Base-by-base conservation (phyloP, 345 rosid species). In the Gossypium australe region DNA sequence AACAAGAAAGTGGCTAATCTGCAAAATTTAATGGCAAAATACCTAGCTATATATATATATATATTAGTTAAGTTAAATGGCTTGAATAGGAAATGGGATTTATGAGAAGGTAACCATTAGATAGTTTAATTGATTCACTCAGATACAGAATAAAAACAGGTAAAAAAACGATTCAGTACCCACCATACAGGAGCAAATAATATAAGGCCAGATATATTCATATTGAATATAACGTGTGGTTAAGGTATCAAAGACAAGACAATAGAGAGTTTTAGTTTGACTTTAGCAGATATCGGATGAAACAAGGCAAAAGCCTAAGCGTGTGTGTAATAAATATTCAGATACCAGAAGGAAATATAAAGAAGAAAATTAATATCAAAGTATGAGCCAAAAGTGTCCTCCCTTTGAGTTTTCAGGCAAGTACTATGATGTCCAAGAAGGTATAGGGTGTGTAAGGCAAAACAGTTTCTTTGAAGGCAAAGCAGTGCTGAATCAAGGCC, bases 381-480 rank as follows among this genome's bases (percentile, higher is more conserved):
- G 9, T 49, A 80, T 80, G 81, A 77, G 68, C 16, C 75, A 82
- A 18, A 71, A 72, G 75, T 93, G 98, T 74, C 94, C 94, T 45
- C 98, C 98, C 1, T 83, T 89, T 43, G 90, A 81, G 49, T 94
- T 85, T 81, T 89, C 97, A 6, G 87, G 76, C 16, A 89, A 84
- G 70, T 94, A 92, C 76, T 94, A 92, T 79, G 65, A 78, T 47
- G 78, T 77, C 20, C 77, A 80, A 10, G 64, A 51, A 20, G 83
- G 66, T 45, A 85, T 84, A 44, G 78, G 75, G 60, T 94, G 98
- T 63, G 84, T 78, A 64, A 82, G 97, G 78, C 90, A 78, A 80
- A 78, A 79, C 77, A 90, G 94, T 72, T 94, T 88, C 90, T 94
- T 94, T 72, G 85, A 83, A 13, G 90, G 84, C 53, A 85, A 88